Conservation (phyloP, 768 basidiomycete genomes). For the Termitomyces eurrhizus region DNA sequence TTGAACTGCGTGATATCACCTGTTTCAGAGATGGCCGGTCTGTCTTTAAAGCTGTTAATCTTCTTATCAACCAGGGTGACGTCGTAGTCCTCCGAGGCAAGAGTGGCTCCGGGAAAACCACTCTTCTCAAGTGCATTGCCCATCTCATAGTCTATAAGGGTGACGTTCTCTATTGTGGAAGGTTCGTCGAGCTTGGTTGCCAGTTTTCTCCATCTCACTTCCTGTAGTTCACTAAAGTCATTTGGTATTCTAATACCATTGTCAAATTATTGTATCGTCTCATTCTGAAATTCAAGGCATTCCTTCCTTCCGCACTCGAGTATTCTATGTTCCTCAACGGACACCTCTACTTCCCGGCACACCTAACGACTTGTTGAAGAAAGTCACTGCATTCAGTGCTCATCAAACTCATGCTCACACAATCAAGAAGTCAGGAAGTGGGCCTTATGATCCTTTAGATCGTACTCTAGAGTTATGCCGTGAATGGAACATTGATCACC, state of each 20-base stretch:
- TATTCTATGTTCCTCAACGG: constrained; percentile 86
- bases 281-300: constrained; percentile 45
- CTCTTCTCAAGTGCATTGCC: constrained; percentile 80
- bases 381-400: constrained; percentile 52
- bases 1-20: constrained; percentile 51
- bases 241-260: constrained; percentile 32
- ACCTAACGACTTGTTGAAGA: constrained; percentile 65
- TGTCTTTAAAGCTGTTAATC: constrained; percentile 58
- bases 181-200: constrained; percentile 31
- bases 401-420: constrained; percentile 24
- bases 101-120: constrained; percentile 79
- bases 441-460: constrained; percentile 19
- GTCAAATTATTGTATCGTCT: neutral
- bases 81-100: constrained; percentile 75
- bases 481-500: constrained; percentile 61
- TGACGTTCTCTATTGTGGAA: constrained; percentile 59
- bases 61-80: constrained; percentile 68
- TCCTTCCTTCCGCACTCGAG: constrained; percentile 70
- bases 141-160: constrained; percentile 74
- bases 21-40: constrained; percentile 43
- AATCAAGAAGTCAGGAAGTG: constrained; percentile 16
- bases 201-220: neutral
- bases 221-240: constrained; percentile 42
- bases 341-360: constrained; percentile 83
- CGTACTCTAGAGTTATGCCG: constrained; percentile 51